A percentile compares a stretch with the other conserved stretches of the same genome.
Conservation (phyloP, 208 protist genomes). For the Leishmania guyanensis region DNA sequence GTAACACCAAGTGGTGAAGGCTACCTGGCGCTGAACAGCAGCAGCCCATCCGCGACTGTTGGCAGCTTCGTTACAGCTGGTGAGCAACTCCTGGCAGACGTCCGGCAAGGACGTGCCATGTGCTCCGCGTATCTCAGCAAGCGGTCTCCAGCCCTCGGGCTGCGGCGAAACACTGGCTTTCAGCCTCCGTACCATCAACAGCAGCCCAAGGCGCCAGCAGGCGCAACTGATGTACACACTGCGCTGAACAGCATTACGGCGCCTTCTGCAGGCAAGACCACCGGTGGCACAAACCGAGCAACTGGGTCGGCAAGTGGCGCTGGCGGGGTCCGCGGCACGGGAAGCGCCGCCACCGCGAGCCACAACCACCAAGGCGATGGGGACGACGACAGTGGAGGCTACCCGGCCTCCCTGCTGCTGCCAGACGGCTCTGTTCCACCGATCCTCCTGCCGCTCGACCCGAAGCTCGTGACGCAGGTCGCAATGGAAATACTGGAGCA, state of each 20-base stretch:
- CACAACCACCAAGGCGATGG: conserved; percentile 25
- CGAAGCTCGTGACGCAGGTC: conserved; percentile 73
- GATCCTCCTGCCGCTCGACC: conserved; percentile 63
- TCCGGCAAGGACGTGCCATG: conserved; percentile 40
- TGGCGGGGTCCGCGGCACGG: background rate
- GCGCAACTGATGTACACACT: conserved; percentile 1
- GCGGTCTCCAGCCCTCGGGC: conserved; percentile 59
- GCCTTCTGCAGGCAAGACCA: background rate
- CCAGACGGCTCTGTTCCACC: conserved; percentile 72
- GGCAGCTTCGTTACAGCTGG: conserved; percentile 65
- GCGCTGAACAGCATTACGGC: background rate
- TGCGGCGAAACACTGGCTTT: conserved; percentile 56
- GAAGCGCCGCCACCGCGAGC: background rate
- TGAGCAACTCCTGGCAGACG: conserved; percentile 58
- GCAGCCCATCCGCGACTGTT: conserved; percentile 8
- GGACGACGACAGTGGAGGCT: conserved; percentile 36
- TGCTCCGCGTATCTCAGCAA: conserved; percentile 42
- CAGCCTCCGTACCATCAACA: conserved; percentile 60
- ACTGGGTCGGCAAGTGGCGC: background rate
- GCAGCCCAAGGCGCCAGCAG: conserved; percentile 23
- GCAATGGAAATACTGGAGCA: conserved; percentile 76
- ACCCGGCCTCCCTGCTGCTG: conserved; percentile 62
- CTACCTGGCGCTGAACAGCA: conserved; percentile 2
- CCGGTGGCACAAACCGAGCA: background rate
- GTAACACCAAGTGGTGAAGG: background rate